phyloP scores from a whole-genome alignment of 2,329 filamentous ascomycete genomes.

The Verticillium klebahnii region DNA sequence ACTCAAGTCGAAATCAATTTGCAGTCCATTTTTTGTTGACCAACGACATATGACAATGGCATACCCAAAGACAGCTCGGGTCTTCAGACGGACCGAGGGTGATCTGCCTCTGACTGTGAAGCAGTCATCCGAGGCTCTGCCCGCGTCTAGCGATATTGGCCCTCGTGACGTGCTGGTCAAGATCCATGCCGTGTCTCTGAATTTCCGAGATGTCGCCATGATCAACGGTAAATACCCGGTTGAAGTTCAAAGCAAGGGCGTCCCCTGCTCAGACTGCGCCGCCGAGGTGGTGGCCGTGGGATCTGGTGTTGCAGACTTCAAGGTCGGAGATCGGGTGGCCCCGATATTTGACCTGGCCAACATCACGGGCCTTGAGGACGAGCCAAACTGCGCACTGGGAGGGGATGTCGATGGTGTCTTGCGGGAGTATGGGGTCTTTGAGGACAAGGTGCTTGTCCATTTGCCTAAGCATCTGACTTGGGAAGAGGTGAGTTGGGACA shows the following conservation, averaged over 20 bases:
- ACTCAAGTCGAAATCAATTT: neutral
- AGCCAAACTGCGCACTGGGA: conserved; percentile 5
- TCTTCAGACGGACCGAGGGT: neutral
- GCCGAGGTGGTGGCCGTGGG: conserved; percentile 19
- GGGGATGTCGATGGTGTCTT: conserved; percentile 15
- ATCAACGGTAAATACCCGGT: conserved; percentile 18
- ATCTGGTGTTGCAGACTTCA: conserved; percentile 12
- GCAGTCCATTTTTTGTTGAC: neutral
- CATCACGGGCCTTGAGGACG: conserved; percentile 5
- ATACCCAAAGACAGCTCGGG: neutral
- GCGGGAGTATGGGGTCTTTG: conserved; percentile 16
- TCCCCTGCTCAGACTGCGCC: conserved; percentile 15
- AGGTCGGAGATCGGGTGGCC: conserved; percentile 16
- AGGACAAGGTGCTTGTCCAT: conserved; percentile 12
- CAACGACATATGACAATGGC: no score
- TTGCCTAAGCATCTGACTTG: conserved; percentile 16
- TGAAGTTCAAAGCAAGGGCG: conserved; percentile 8
- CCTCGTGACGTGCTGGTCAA: conserved; percentile 12
- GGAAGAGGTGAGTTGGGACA: conserved; percentile 16
- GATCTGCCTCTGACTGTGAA: neutral
- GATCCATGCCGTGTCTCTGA: conserved; percentile 14
- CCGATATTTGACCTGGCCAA: conserved; percentile 10
- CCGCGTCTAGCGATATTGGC: neutral
- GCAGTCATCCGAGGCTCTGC: neutral
- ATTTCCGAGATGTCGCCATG: conserved; percentile 20